Evolutionary conservation across 1,284 basidiomycete genomes (phyloP).

Genomic region (Ustilago vetiveriae): DNA sequence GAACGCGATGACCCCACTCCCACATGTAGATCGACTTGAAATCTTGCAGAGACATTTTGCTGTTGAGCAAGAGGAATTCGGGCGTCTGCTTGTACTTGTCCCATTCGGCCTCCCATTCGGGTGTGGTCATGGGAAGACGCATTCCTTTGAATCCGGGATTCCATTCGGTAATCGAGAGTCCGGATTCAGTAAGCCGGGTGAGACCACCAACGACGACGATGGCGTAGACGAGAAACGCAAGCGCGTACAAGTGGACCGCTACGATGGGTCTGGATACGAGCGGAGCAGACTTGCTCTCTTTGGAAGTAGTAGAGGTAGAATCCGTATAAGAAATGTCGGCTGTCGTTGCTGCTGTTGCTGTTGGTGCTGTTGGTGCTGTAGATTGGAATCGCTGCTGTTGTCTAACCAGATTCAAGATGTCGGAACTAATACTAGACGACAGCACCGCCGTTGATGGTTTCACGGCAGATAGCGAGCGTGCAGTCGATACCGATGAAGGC

Average conservation of each 20-base stretch:
- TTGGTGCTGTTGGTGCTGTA: background rate
- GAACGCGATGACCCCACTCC: slow-evolving; percentile 97
- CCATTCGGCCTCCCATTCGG: slow-evolving; percentile 89
- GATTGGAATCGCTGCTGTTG: slow-evolving; percentile 19
- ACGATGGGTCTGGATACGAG: slow-evolving; percentile 77
- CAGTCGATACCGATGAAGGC: no score
- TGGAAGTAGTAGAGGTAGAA: background rate
- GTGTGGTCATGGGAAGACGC: slow-evolving; percentile 79
- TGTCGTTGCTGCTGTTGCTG: background rate
- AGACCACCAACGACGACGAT: slow-evolving; percentile 96
- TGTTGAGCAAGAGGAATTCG: slow-evolving; percentile 83
- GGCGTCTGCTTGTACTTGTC: slow-evolving; percentile 94
- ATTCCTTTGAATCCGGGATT: slow-evolving; percentile 85
- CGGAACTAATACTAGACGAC: no score
- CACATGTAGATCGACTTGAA: slow-evolving; percentile 98
- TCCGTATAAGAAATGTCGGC: slow-evolving; percentile 1
- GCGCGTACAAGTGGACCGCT: slow-evolving; percentile 80
- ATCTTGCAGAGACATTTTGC: slow-evolving; percentile 83
- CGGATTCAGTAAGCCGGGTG: slow-evolving; percentile 95
- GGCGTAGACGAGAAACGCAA: slow-evolving; percentile 84
- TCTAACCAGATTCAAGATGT: background rate
- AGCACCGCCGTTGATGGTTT: no score
- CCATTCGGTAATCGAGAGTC: slow-evolving; percentile 98
- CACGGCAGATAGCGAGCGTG: no score
- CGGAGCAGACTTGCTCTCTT: slow-evolving; percentile 1